Evolutionary conservation across 2,329 filamentous ascomycete species (phyloP), one percentile per base, ranked within the genome.

Genomic region (Aspergillus novofumigatus): DNA sequence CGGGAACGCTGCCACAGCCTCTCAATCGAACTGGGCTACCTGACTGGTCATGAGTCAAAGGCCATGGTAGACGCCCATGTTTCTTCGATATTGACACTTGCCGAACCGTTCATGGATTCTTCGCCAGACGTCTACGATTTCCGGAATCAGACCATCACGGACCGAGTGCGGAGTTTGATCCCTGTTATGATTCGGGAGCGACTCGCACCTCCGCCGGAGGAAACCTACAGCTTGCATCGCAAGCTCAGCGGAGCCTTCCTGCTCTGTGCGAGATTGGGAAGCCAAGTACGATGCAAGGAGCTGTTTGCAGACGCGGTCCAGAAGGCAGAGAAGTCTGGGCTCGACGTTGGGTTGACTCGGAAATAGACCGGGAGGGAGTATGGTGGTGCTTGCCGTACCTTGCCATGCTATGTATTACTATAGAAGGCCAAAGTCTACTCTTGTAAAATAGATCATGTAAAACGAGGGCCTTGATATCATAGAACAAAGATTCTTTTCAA

Each of bases 161-260:
- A 97, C 69, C 83, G 95, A 48, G 93, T 99, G 56, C 87, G 92
- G 67, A 83, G 81, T 3, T 81, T 96, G 53, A 97, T 99, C 64
- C 94, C 94, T 17, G 79, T 96, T 53, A 99, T 99, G 94, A 81
- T 99, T 49, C 84, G 85, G 56, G 94, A 99, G 79, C 80, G 94
- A 38, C 77, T 99, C 21, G 86, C 91, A 17, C 93, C 94, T 25
- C 94, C 95, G 25, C 94, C 94, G 0, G 95, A 99, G 77, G 94
- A 99, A 80, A 99, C 94, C 53, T 99, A 99, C 71, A 93, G 89
- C 71, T 76, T 99, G 67, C 94, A 99, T 75, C 85, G 94, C 59
- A 99, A 99, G 78, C 78, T 99, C 54, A 96, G 92, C 72, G 94
- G 94, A 0, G 95, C 94, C 0, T 99, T 99, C 71, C 75, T 99